A percentile compares a stretch with the other conserved stretches of the same genome.
These are phyloP conservation scores for Dovyalis caffra DNA, from an alignment of 345 rosid species.

Conservation along the genomic window DNA sequence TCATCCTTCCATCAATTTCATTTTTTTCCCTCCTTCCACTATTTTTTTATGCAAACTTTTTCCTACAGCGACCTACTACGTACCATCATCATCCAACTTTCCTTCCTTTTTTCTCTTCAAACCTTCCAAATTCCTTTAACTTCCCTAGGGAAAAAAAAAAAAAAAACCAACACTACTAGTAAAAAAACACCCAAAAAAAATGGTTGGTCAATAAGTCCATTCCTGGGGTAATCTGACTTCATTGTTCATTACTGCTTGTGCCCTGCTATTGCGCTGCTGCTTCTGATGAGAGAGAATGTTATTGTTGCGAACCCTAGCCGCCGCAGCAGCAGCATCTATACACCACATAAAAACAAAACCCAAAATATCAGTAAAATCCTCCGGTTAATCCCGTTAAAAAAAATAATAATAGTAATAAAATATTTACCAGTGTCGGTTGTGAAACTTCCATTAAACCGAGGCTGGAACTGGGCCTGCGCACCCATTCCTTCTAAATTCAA, in stretches of 20 bases:
- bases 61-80: not conserved
- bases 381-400: not conserved
- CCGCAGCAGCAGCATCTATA: slow-evolving; percentile 22
- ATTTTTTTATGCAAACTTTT: not conserved
- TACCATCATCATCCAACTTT: not conserved
- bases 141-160: too few species aligned
- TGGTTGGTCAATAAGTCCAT: slow-evolving; percentile 55
- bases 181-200: not conserved
- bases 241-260: slow-evolving; percentile 25
- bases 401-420: too few species aligned
- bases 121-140: not conserved
- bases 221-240: slow-evolving; percentile 63
- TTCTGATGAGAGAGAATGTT: slow-evolving; percentile 19
- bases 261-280: slow-evolving; percentile 31
- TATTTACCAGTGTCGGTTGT: slow-evolving; percentile 18
- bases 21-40: not conserved
- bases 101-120: not conserved
- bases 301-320: slow-evolving; percentile 21
- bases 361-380: not conserved
- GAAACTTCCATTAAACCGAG: slow-evolving; percentile 29
- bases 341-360: not conserved
- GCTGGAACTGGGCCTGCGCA: slow-evolving; percentile 28
- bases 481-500: slow-evolving; percentile 47
- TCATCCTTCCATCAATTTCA: not conserved
- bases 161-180: not conserved